Base-by-base conservation (phyloP, 2,329 filamentous ascomycete genomes). In the Rachicladosporium sp. region DNA sequence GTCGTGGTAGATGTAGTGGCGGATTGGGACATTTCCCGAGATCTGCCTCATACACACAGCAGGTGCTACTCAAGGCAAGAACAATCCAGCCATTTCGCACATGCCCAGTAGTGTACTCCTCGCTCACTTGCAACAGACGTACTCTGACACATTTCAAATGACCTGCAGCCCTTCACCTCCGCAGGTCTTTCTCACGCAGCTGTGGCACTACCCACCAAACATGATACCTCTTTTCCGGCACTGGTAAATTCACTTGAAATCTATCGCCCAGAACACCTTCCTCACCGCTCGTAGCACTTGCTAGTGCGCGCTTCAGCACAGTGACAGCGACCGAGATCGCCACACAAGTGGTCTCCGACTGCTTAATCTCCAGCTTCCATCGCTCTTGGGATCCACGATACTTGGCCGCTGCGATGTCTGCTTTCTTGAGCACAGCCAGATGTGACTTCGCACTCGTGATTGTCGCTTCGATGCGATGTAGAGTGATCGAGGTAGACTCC, bases 131-230 rank as follows among this genome's bases (percentile, higher is more conserved):
- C 23, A 8, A 8, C 23, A 8, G 23, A 6, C 7, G 23, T 27
- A 27, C 7, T 8, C 23, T 27, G 23, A 27, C 7, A 8, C 8
- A 8, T 27, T 8, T 8, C 4, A 27, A 8, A 7, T 7, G 6
- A 27, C 6, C 7, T 27, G 23, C 23, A 27, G 23, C 7, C 23
- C 23, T 27, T 27, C 23, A 27, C 6, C 31, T 10, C 15, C 15
- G 11, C 6, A 10, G 5, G 9, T 40, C 45, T 8, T 27, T 49
- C 43, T 49, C 46, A 34, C 47, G 50, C n/a, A 69, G 47, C 47
- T 58, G 64, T 4, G 60, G 65, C 11, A 70, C 61, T 19, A 64
- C 50, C 67, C 67, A 70, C 49, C 63, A 66, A 34, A 59, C 57
- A 21, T 60, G 55, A 55, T 64, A 66, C 48, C 65, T 57, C 48